A percentile compares a stretch with the other conserved stretches of the same genome.
phyloP scores from a whole-genome alignment of 2,329 filamentous ascomycete genomes.

The Clarireedia monteithiana region DNA sequence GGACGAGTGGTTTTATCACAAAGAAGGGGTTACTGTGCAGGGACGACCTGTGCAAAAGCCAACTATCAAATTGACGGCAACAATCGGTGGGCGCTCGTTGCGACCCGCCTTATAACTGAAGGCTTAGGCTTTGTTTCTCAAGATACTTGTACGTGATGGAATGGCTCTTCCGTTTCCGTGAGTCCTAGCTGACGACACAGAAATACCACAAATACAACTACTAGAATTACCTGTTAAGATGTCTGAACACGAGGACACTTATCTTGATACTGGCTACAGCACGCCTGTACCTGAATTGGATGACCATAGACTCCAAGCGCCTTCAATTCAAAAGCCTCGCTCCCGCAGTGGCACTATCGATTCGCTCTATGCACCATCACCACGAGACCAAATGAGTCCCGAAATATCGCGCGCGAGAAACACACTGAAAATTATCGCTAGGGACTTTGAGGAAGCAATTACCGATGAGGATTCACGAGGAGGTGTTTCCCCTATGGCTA shows the following conservation, averaged over 20 bases:
- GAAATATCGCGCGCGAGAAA: conserved; percentile 36
- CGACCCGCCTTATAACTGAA: conserved; percentile 36
- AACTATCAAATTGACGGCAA: conserved; percentile 42
- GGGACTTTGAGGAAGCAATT: conserved; percentile 83
- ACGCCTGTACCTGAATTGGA: conserved; percentile 75
- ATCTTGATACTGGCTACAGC: conserved; percentile 56
- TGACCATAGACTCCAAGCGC: conserved; percentile 69
- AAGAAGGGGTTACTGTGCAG: conserved; percentile 24
- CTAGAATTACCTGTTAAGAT: conserved; percentile 43
- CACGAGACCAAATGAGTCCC: conserved; percentile 12
- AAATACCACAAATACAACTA: background rate
- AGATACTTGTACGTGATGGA: background rate
- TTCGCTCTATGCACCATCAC: conserved; percentile 51
- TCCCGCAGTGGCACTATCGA: conserved; percentile 67
- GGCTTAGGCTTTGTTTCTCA: conserved; percentile 11
- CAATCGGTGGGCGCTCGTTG: conserved; percentile 45
- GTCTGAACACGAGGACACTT: conserved; percentile 58
- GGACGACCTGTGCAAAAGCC: conserved; percentile 30
- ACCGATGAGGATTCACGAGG: conserved; percentile 62
- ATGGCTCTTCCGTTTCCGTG: background rate
- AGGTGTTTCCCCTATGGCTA: conserved; percentile 27
- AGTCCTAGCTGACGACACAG: conserved; percentile 12
- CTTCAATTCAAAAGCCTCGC: conserved; percentile 50
- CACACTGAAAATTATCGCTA: conserved; percentile 43
- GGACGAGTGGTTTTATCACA: conserved; percentile 12